These are phyloP conservation scores for Aspergillus diversus DNA, from an alignment of 495 filamentous ascomycete species.

Conservation along the genomic window DNA sequence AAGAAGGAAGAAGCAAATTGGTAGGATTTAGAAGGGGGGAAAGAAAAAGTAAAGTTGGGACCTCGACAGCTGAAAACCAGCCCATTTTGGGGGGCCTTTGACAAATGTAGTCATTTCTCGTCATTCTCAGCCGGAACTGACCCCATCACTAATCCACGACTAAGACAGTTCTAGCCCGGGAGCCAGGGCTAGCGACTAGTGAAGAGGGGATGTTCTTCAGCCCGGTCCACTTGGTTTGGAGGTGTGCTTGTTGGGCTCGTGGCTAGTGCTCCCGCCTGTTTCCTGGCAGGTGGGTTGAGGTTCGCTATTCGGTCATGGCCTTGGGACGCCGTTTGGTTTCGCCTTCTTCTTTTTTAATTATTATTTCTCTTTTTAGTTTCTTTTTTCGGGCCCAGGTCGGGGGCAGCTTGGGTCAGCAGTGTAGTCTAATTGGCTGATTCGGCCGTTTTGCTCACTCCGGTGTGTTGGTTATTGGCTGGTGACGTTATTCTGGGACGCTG, in stretches of 20 bases:
- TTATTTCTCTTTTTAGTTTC: not conserved
- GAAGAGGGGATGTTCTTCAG: too few relatives aligned
- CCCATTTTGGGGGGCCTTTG: not conserved
- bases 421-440: not conserved
- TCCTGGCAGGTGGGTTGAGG: not conserved
- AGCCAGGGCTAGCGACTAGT: too few relatives aligned
- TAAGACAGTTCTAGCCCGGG: not conserved
- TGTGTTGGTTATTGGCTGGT: conserved; percentile 2
- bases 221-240: too few relatives aligned
- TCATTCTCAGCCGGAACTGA: not conserved
- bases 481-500: not conserved
- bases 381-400: not conserved
- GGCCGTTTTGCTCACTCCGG: not conserved
- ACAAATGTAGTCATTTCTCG: not conserved
- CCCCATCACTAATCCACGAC: not conserved
- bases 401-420: not conserved
- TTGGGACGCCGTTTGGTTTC: not conserved
- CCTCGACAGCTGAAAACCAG: conserved; percentile 4
- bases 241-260: too few relatives aligned
- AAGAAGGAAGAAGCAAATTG: not conserved
- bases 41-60: not conserved
- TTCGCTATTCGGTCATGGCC: not conserved
- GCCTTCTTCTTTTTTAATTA: not conserved
- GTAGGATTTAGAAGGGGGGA: not conserved
- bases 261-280: too few relatives aligned